phyloP scores from a whole-genome alignment of 2,329 filamentous ascomycete genomes.

The Myriosclerotinia duriaeana region DNA sequence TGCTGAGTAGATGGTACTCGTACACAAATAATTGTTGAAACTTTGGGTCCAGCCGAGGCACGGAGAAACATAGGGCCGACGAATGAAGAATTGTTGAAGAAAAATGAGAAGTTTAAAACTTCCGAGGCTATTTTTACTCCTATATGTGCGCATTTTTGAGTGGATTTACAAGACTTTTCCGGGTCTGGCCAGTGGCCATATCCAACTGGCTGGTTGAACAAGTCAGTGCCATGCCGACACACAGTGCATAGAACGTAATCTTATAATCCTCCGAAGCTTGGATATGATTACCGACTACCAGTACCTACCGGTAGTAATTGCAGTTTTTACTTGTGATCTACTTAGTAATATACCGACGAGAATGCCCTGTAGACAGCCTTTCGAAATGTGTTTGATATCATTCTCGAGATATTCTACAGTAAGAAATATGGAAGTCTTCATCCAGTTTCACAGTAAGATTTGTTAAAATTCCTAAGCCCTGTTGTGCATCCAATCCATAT shows the following conservation, averaged over 20 bases:
- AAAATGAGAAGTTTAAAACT: background rate
- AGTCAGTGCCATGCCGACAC: background rate
- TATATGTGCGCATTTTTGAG: background rate
- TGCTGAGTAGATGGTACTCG: background rate
- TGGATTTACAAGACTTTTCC: background rate
- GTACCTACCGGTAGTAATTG: background rate
- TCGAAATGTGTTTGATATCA: background rate
- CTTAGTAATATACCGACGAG: background rate
- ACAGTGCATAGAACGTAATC: background rate
- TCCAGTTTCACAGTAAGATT: background rate
- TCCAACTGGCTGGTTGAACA: background rate
- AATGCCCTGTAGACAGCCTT: background rate
- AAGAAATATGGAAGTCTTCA: background rate
- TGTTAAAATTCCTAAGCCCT: background rate
- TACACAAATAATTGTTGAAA: background rate
- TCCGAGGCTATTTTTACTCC: background rate
- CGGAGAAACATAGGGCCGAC: conserved; percentile 13
- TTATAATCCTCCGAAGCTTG: background rate
- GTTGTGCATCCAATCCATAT: conserved; percentile 1
- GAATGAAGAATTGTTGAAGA: background rate
- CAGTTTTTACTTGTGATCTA: background rate
- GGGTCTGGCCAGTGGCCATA: no score
- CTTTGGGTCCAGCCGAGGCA: conserved; percentile 15
- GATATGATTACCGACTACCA: background rate
- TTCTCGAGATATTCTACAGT: background rate